These are phyloP conservation scores for Cystobasidium slooffiae DNA, from an alignment of 1,284 basidiomycete genomes.

Conservation along the genomic window DNA sequence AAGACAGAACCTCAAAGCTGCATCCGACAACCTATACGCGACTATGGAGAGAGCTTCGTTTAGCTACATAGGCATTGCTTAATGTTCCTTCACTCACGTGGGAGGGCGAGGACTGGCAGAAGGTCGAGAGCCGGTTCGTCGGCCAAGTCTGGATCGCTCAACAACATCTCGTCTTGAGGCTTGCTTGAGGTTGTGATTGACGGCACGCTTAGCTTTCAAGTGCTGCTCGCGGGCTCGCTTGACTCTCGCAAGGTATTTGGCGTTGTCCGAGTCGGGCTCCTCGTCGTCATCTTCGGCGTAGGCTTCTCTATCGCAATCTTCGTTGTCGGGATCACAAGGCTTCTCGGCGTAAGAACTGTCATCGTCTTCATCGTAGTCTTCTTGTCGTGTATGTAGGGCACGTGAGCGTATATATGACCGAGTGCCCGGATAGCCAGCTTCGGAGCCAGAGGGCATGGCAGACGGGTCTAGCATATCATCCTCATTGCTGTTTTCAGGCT, in stretches of 20 bases:
- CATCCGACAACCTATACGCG: no score
- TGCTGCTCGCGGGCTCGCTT: background rate
- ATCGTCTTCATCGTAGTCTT: background rate
- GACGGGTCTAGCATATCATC: background rate
- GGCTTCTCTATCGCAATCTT: background rate
- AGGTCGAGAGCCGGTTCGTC: conserved; percentile 13
- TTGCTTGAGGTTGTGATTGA: conserved; percentile 24
- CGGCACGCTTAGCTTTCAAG: background rate
- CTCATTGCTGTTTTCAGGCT: background rate
- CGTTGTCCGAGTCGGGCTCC: background rate
- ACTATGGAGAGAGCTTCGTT: no score
- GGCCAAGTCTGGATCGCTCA: conserved; percentile 17
- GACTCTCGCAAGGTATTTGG: background rate
- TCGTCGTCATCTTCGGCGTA: background rate
- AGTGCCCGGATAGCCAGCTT: conserved; percentile 1
- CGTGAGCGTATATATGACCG: conserved; percentile 1
- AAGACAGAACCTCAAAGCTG: no score
- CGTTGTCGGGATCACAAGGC: background rate
- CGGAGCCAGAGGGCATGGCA: background rate
- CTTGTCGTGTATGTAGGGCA: background rate
- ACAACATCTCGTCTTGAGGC: conserved; percentile 16
- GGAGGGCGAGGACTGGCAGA: conserved; percentile 18
- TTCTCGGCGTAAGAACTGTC: background rate
- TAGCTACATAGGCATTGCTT: no score
- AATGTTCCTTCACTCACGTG: background rate